These are phyloP conservation scores for Symbiodinium natans DNA, from an alignment of 73 alveolate genomes.

Conservation along the genomic window DNA sequence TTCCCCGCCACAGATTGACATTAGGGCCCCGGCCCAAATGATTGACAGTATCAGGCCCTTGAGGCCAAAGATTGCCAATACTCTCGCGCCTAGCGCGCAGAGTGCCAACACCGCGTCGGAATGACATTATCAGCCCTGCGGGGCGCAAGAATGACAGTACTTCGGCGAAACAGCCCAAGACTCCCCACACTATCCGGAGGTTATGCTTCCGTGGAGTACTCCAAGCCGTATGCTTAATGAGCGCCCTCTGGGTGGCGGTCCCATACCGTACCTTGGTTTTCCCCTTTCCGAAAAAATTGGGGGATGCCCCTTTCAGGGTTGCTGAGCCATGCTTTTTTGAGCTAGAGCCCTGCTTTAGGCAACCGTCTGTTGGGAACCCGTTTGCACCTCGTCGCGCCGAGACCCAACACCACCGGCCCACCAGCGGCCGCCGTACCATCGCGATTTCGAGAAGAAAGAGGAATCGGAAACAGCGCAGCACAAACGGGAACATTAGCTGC, in stretches of 20 bases:
- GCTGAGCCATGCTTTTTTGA: neutral
- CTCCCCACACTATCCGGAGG: too few relatives aligned
- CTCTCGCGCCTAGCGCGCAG: too few relatives aligned
- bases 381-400: neutral
- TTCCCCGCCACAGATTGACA: neutral
- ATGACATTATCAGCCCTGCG: too few relatives aligned
- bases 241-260: neutral
- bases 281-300: neutral
- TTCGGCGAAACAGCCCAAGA: too few relatives aligned
- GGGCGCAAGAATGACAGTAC: too few relatives aligned
- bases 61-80: too few relatives aligned
- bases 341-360: neutral
- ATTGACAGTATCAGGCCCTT: neutral
- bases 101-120: too few relatives aligned
- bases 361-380: neutral
- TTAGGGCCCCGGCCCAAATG: too few relatives aligned
- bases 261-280: neutral
- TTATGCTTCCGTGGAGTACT: too few relatives aligned
- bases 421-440: neutral
- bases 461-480: neutral
- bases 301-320: neutral
- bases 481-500: neutral
- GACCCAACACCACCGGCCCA: neutral
- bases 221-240: too few relatives aligned
- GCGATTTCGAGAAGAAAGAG: neutral